Base-by-base conservation (phyloP, 1,139 yeast species). In the Hemisphaericaspora xylofermentans region DNA sequence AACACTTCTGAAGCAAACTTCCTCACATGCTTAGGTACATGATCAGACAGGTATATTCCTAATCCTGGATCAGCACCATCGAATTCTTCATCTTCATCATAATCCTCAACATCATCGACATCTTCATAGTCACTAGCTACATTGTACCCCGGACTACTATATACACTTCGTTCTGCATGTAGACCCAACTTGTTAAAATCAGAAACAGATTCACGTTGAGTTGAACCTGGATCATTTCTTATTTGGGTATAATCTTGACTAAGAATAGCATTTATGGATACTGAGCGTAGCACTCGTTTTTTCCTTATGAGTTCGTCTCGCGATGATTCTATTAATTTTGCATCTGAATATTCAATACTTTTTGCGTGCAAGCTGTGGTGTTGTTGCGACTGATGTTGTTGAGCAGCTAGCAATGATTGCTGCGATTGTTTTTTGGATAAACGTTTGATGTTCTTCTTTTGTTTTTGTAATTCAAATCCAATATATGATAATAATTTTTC, bases 401-500 rank as follows among this genome's bases (percentile, higher is more conserved):
- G 15, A 14, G 17, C 34, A 8, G 14, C 31, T 44, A 46, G 34
- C 48, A 42, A 38, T 7, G 39, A 31, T 21, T 40, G 50, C 40
- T 55, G 48, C 25, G 69, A 53, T 49, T 68, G 71, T 43, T 66
- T 66, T 40, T 66, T 66, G n/a, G 72, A 61, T 39, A 72, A 57
- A 47, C 64, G 68, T 49, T 64, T 64, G 42, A 71, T 64, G 49
- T 67, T 71, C 47, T 68, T 64, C 60, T 69, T 71, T 47, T 71
- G 74, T 44, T 74, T 71, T 49, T 78, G 83, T 42, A 76, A 59
- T 48, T 77, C 76, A 50, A 76, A 78, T 22, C 83, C 82, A 54
- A 78, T 78, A 51, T 76, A 78, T 18, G 81, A 74, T 41, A 76
- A 60, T 29, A 78, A 62, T 53, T 78, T 78, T 45, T 78, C 83